Percentiles rank a stretch among this genome's conserved stretches.
Conservation (phyloP, 768 basidiomycete genomes). For the Macrolepiota albuminosa region DNA sequence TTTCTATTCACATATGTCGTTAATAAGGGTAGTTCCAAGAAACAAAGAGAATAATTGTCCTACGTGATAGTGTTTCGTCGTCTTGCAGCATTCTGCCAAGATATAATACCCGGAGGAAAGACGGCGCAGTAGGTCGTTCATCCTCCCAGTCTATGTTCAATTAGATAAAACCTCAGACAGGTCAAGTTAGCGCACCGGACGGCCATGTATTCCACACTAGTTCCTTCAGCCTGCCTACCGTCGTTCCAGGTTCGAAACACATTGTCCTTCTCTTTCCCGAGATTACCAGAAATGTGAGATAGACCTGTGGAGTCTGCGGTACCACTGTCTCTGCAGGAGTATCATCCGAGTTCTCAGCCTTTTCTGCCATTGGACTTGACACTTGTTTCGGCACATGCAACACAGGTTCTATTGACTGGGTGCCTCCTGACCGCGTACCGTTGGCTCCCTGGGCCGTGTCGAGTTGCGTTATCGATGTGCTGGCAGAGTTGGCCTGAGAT, state of each 20-base stretch:
- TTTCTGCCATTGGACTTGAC: constrained; percentile 1
- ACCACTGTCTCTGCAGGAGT: constrained; percentile 17
- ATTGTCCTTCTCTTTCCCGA: constrained; percentile 66
- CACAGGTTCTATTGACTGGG: constrained; percentile 1
- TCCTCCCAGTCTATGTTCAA: constrained; percentile 63
- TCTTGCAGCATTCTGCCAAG: constrained; percentile 81
- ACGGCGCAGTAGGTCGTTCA: constrained; percentile 72
- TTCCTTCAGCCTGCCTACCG: constrained; percentile 76
- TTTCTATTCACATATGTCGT: constrained; percentile 22
- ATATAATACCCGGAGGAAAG: constrained; percentile 71
- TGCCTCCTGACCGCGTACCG: neutral
- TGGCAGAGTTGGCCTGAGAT: constrained; percentile 10
- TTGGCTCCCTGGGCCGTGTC: constrained; percentile 8
- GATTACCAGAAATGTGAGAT: constrained; percentile 68
- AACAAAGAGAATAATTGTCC: constrained; percentile 19
- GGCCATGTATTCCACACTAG: constrained; percentile 84
- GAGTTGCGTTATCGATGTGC: constrained; percentile 15
- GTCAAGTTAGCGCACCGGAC: constrained; percentile 40
- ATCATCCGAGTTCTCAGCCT: neutral
- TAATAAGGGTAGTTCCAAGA: neutral
- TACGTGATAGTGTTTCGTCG: constrained; percentile 70
- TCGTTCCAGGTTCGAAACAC: constrained; percentile 71
- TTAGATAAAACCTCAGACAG: neutral
- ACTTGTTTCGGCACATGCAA: constrained; percentile 11
- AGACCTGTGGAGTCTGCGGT: constrained; percentile 60